These are phyloP conservation scores for Fusarium xyrophilum DNA, from an alignment of 2,329 filamentous ascomycete species.

Conservation along the genomic window DNA sequence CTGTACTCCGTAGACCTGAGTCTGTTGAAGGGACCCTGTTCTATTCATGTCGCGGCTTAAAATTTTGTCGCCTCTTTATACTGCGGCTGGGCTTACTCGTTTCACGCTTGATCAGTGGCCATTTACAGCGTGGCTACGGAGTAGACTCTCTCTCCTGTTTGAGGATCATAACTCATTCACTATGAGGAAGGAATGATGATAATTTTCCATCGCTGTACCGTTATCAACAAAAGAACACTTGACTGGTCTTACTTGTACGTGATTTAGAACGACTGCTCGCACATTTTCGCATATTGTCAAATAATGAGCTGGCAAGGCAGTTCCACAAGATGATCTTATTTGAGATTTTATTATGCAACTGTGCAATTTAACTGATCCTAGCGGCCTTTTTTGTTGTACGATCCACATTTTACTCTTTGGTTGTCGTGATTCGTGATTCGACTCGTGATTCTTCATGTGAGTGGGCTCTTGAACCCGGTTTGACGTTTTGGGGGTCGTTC, in stretches of 20 bases:
- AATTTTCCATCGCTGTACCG: neutral
- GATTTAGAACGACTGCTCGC: neutral
- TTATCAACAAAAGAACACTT: neutral
- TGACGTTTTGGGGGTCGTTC: constrained; percentile 3
- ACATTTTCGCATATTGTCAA: constrained; percentile 30
- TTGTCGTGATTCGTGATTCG: constrained; percentile 36
- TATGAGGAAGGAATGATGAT: neutral
- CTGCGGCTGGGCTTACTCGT: constrained; percentile 9
- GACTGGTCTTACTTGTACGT: neutral
- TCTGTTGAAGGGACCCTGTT: constrained; percentile 25
- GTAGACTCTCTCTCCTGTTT: neutral
- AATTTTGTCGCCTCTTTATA: constrained; percentile 7
- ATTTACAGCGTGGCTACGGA: neutral
- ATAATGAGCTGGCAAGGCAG: constrained; percentile 27
- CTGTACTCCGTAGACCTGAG: constrained; percentile 14
- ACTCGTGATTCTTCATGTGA: constrained; percentile 34
- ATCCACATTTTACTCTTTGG: constrained; percentile 9
- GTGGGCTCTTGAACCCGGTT: constrained; percentile 11
- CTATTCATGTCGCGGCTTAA: constrained; percentile 31
- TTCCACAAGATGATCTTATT: constrained; percentile 36
- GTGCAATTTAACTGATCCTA: constrained; percentile 25
- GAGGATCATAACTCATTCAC: constrained; percentile 3
- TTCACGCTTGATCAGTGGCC: constrained; percentile 5
- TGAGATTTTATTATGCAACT: constrained; percentile 26
- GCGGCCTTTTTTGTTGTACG: constrained; percentile 4